These are phyloP conservation scores for Letharia lupina DNA, from an alignment of 495 filamentous ascomycete genomes.

Conservation along the genomic window DNA sequence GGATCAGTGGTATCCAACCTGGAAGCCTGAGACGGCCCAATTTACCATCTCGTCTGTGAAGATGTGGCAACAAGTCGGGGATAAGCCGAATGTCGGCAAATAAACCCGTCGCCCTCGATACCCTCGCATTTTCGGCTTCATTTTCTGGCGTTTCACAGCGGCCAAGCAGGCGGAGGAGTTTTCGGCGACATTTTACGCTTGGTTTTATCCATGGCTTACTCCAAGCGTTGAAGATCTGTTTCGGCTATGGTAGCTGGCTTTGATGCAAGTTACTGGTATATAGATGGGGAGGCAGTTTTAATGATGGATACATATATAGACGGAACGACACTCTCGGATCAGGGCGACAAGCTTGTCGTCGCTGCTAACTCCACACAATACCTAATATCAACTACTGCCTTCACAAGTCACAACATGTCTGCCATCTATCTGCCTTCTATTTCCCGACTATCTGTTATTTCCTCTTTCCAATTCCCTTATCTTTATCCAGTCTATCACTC, in stretches of 20 bases:
- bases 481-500: background rate
- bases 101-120: background rate
- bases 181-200: background rate
- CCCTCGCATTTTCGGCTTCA: slow-evolving; percentile 5
- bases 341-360: background rate
- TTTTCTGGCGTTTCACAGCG: background rate
- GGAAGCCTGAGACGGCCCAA: slow-evolving; percentile 50
- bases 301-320: background rate
- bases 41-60: slow-evolving; percentile 66
- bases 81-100: background rate
- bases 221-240: background rate
- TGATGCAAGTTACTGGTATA: background rate
- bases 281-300: background rate
- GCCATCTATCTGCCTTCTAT: background rate
- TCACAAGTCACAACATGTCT: background rate
- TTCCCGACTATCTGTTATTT: background rate
- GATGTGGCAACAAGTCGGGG: slow-evolving; percentile 61
- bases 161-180: slow-evolving; percentile 12
- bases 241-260: background rate
- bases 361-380: background rate
- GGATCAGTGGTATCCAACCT: slow-evolving; percentile 65
- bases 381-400: background rate
- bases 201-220: background rate
- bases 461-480: background rate
- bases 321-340: background rate